Base-by-base conservation (phyloP, 2,329 filamentous ascomycete species). In the Aspergillus sergii region DNA sequence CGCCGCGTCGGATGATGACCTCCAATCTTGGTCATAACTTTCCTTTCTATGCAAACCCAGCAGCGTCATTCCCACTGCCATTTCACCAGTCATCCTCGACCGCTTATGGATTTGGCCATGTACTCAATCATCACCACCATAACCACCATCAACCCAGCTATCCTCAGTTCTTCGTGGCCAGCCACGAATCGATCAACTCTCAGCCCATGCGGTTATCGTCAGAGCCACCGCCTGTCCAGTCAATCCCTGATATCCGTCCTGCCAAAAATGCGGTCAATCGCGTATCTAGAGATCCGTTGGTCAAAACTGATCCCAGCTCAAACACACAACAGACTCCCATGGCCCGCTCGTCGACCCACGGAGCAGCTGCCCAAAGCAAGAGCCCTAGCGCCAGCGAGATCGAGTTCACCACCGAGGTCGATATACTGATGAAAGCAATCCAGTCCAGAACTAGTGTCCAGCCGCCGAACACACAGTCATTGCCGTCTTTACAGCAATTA, bases 351-450 rank as follows among this genome's bases (percentile, higher is more conserved):
- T 55, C 68, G 1, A 57, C 50, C 7, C 64, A 58, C 16, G 56
- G 61, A 34, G 58, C 23, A 36, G 11, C 53, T n/a, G 30, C 69
- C 53, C 66, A 63, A 21, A 58, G 48, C 67, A 86, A 83, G 75
- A 80, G 80, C 67, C 78, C 81, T 11, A 79, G 83, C 34, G 75
- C 81, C 63, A 78, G 66, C 3, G 81, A 86, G n/a, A 80, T 87
- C 45, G 84, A 86, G 64, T 94, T 94, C 75, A 85, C 87, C n/a
- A 97, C 93, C 0, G 88, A 92, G 63, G 89, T 97, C 43, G 94
- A 97, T 75, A 89, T 88, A 48, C 80, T 98, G 48, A 96, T 97
- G 93, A 93, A 90, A 77, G 88, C 90, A 0, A 94, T 97, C 53
- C 93, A 97, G 76, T 82, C 86, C 51, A 91, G 90, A 72, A 78